These are phyloP conservation scores for Colletotrichum australisinense DNA, from an alignment of 2,329 filamentous ascomycete species.

Conservation along the genomic window DNA sequence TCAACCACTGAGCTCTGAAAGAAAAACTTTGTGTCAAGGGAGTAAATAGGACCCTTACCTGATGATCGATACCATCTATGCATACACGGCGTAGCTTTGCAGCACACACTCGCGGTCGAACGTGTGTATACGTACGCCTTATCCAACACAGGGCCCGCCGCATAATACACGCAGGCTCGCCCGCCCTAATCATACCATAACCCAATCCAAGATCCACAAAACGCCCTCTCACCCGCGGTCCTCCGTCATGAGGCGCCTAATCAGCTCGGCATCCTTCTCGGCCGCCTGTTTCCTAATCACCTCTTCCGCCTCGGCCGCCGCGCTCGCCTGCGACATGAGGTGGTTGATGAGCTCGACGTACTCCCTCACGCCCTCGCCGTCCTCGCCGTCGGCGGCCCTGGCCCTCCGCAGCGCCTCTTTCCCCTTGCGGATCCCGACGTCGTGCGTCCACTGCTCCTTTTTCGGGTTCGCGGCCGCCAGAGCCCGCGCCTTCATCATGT, in stretches of 20 bases:
- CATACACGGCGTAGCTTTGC: slow-evolving; percentile 1
- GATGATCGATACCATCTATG: slow-evolving; percentile 4
- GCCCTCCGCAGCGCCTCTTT: slow-evolving; percentile 64
- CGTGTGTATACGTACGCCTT: slow-evolving; percentile 7
- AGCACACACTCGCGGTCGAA: slow-evolving; percentile 4
- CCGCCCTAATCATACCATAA: neutral
- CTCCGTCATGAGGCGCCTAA: slow-evolving; percentile 60
- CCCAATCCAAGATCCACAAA: neutral
- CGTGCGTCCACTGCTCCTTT: slow-evolving; percentile 65
- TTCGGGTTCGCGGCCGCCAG: slow-evolving; percentile 40
- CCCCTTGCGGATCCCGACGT: slow-evolving; percentile 67
- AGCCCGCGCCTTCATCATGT: slow-evolving; percentile 36
- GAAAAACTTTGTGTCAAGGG: neutral
- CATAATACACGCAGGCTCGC: neutral
- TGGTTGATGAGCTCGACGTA: slow-evolving; percentile 68
- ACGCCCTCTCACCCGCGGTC: slow-evolving; percentile 48
- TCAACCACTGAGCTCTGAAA: slow-evolving; percentile 21
- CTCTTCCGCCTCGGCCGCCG: slow-evolving; percentile 44
- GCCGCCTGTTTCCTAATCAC: slow-evolving; percentile 57
- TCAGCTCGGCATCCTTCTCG: slow-evolving; percentile 60
- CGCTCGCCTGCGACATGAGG: slow-evolving; percentile 53
- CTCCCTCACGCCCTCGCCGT: slow-evolving; percentile 69
- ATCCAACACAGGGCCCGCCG: neutral
- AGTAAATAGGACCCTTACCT: slow-evolving; percentile 6
- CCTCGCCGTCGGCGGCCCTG: slow-evolving; percentile 61